Base-by-base conservation (phyloP, 2,329 filamentous ascomycete species). In the Colletotrichum chrysophilum region DNA sequence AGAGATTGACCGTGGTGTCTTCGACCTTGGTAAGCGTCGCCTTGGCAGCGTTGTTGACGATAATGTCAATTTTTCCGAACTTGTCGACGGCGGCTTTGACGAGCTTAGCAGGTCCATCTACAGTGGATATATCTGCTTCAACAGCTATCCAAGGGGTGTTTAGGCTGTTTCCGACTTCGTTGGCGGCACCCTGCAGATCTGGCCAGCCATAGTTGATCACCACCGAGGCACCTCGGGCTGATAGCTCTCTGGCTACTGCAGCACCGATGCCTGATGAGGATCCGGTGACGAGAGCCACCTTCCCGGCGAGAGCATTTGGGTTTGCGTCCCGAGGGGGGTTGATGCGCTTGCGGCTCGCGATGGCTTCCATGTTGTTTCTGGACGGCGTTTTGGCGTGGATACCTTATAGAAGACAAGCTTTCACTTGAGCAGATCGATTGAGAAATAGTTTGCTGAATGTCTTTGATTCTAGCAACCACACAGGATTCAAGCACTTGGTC, bases 281-380 rank as follows among this genome's bases (percentile, higher is more conserved):
- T 36, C 86, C 87, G 14, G 84, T 85, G 36, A 92, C 84, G 18
- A 92, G 85, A 7, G 91, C 88, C 60, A 89, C 88, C 78, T 91
- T 90, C 62, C 78, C 80, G 14, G 28, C 34, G 32, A 70, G 21
- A 32, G 64, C 36, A 7, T 66, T 34, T 8, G 64, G 64, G 2
- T 1, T 32, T 18, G 38, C 38, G 32, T 66, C 64, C 8, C 34
- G 38, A 9, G 64, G 26, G 18, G 38, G 64, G 36, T 66, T 66
- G 16, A 13, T 66, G 2, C 64, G 64, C 30, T 34, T 66, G 38
- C 64, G 64, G 26, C 64, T 66, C 7, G 36, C 64, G 10, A 66
- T 52, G 36, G 28, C 64, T 38, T 66, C 64, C 64, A 66, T 66
- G 0, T 26, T 66, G 36, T 16, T 30, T 16, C 1, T 48, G 7